Evolutionary conservation across 169 alveolate genomes (phyloP).

Genomic region (Plasmodium reichenowi): DNA sequence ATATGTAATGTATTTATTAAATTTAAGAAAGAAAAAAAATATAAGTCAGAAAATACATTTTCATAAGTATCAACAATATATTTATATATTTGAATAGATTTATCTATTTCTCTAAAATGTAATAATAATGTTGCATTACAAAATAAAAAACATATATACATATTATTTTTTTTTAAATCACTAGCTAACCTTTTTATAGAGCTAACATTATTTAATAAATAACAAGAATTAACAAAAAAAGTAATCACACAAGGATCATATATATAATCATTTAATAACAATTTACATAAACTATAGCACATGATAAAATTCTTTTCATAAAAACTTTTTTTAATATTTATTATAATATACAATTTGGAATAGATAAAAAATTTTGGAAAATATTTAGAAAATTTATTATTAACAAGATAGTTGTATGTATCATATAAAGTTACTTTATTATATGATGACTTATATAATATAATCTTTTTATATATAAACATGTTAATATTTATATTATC

Average conservation of each 20-base stretch:
- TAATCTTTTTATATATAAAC: slow-evolving; percentile 27
- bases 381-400: slow-evolving; percentile 56
- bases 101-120: slow-evolving; percentile 53
- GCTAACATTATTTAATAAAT: slow-evolving; percentile 60
- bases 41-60: slow-evolving; percentile 65
- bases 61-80: slow-evolving; percentile 59
- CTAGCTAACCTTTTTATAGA: slow-evolving; percentile 43
- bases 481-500: not conserved
- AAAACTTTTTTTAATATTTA: slow-evolving; percentile 71
- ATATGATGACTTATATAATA: slow-evolving; percentile 40
- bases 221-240: slow-evolving; percentile 63
- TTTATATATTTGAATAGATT: slow-evolving; percentile 72
- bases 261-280: slow-evolving; percentile 36
- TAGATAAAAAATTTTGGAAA: slow-evolving; percentile 65
- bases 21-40: slow-evolving; percentile 65
- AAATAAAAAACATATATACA: slow-evolving; percentile 40
- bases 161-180: slow-evolving; percentile 54
- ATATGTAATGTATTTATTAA: slow-evolving; percentile 49
- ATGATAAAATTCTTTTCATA: slow-evolving; percentile 59
- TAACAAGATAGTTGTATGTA: slow-evolving; percentile 21
- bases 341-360: slow-evolving; percentile 53
- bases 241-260: slow-evolving; percentile 51
- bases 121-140: slow-evolving; percentile 71
- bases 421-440: slow-evolving; percentile 58
- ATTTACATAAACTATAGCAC: slow-evolving; percentile 62